Conservation (phyloP, 768 basidiomycete species). For the Mycena sanguinolenta region DNA sequence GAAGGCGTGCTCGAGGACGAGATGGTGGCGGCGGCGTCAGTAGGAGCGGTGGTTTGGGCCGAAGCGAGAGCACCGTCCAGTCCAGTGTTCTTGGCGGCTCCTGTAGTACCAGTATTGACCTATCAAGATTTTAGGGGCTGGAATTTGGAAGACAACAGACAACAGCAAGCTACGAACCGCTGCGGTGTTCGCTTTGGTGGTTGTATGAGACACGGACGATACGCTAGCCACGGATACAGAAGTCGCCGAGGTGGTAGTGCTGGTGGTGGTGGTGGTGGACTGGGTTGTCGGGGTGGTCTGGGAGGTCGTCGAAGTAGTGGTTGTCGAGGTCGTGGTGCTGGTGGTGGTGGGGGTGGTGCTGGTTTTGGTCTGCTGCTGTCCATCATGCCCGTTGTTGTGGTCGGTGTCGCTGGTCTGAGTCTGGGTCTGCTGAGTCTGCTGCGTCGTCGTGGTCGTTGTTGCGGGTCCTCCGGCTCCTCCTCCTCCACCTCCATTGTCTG, state of each 20-base stretch:
- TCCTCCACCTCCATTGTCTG: background rate
- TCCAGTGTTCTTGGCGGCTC: slow-evolving; percentile 21
- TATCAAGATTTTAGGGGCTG: slow-evolving; percentile 17
- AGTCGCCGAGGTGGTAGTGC: slow-evolving; percentile 28
- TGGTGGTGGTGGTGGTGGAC: slow-evolving; percentile 37
- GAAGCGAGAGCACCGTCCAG: slow-evolving; percentile 26
- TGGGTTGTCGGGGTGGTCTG: slow-evolving; percentile 16
- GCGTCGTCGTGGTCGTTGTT: background rate
- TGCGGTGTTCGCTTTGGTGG: slow-evolving; percentile 11
- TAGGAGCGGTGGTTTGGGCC: slow-evolving; percentile 40
- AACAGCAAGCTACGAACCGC: slow-evolving; percentile 26
- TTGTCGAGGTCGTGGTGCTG: background rate
- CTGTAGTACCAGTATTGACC: slow-evolving; percentile 28
- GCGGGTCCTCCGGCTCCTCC: too few relatives aligned
- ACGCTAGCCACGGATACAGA: background rate
- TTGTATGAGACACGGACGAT: slow-evolving; percentile 23
- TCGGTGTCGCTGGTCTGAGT: slow-evolving; percentile 2
- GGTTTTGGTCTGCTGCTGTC: slow-evolving; percentile 1
- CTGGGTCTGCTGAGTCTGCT: background rate
- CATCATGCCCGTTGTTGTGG: background rate
- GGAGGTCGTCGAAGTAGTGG: slow-evolving; percentile 6
- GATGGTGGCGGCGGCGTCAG: slow-evolving; percentile 28
- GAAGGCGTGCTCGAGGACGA: slow-evolving; percentile 29
- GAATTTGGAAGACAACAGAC: slow-evolving; percentile 1
- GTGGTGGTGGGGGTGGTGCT: slow-evolving; percentile 14